Base-by-base conservation (phyloP, 257 asterid genomes). In the Eucommia ulmoides region DNA sequence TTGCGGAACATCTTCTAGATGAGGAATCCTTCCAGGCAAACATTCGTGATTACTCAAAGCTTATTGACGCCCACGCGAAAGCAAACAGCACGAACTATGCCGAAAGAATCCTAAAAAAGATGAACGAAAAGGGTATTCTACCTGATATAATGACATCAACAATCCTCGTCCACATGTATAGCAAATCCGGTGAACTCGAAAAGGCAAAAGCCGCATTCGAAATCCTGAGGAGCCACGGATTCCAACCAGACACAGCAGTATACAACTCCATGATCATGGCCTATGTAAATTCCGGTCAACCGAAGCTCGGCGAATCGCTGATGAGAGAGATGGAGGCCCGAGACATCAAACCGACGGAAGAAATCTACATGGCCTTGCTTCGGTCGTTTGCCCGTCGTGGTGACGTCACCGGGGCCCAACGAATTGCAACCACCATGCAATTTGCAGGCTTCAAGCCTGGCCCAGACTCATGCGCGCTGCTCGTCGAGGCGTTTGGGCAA, bases 11-110 rank as follows among this genome's bases (percentile, higher is more conserved):
- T 59, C 65, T 74, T 48, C 93, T 89, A 20, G 62, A 24, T 57
- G 94, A 85, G 62, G 79, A 64, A 56, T 82, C 98, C 68, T 89
- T 80, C 66, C 69, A 80, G 64, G 61, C 93, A 55, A 85, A 60
- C 58, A 46, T 64, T 22, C 81, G 65, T 0, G 98, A 89, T 74
- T 89, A 78, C 59, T 73, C 93, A 17, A 85, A 77, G 51, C 71
- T 89, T 54, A 59, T 83, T 49, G 83, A 76, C 24, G 78, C 76
- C 58, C 66, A 67, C 60, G 75, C 84, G 41, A 64, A 52, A 61
- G 78, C 71, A 60, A 75, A 77, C 51, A 74, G 60, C 35, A 10
- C 63, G 7, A 67, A 78, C 60, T 94, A 82, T 67, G 88, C 81
- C 7, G 89, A 85, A 58, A 83, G 88, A 72, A 73, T 82, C 60